Base-by-base conservation (phyloP, 768 basidiomycete genomes). In the Lentinula boryana region DNA sequence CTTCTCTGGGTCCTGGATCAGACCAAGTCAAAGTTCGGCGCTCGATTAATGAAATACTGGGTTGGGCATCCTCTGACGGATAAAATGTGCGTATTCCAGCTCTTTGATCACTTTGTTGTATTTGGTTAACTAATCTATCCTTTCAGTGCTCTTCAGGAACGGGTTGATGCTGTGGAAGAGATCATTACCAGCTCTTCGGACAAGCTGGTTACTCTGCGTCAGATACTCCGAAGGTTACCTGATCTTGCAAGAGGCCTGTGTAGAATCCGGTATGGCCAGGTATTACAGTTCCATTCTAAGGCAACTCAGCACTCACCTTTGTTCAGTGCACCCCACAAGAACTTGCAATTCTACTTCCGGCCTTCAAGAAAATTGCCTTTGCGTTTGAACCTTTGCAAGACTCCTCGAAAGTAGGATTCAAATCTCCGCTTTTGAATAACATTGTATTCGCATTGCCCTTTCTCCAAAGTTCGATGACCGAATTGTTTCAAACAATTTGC, bases 231-330 rank as follows among this genome's bases (percentile, higher is more conserved):
- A 68, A 82, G 82, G 36, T 78, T 94, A n/a, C 94, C 95, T 0
- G 95, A 98, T 70, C 83, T 98, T 50, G 85, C 89, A 0, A 88
- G 84, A 68, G 96, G 96, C 0, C 75, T 98, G 15, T 89, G 87
- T 62, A 78, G 94, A 33, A 89, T 98, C 35, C 93, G 95, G 68
- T 96, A 96, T 66, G 91, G 93, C 51, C 91, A 93, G 77, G 93
- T 93, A 64, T 64, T 76, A 43, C 38, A 27, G 40, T 63, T 27
- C 54, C 9, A 36, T 40, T 32, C 43, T 38, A 50, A 0, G 27
- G 13, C 56, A 52, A 50, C 21, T 55, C 35, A 41, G 40, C 16
- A 48, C 40, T 27, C 10, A 8, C n/a, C 21, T 64, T 51, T 57
- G 9, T 35, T 4, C 64, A 92, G 88, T 94, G 92, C 56, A 88